A percentile compares a stretch with the other conserved stretches of the same genome.
Evolutionary conservation across 352 stramenopile species (phyloP).

Genomic region (Peronospora belbahrii): DNA sequence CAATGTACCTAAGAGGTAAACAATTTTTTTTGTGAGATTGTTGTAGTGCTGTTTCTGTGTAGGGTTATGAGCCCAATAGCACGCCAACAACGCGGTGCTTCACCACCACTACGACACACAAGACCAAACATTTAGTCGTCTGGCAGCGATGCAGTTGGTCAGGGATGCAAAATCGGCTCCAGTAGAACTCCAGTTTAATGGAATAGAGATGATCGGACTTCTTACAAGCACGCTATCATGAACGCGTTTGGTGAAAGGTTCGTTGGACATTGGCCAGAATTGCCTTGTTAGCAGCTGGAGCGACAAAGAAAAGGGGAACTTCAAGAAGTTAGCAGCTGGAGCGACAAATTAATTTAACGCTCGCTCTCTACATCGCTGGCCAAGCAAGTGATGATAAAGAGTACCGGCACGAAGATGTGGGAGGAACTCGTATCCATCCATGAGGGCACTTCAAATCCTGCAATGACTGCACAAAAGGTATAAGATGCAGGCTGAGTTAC

Average conservation of each 20-base stretch:
- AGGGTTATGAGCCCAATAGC: background rate
- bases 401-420: background rate
- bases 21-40: no score
- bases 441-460: background rate
- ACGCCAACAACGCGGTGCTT: background rate
- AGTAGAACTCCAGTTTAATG: no score
- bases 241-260: no score
- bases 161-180: no score
- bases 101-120: background rate
- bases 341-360: background rate
- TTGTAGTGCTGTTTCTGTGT: background rate
- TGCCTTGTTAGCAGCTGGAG: no score
- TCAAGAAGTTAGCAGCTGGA: slow-evolving; percentile 1
- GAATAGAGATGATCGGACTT: no score
- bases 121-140: no score
- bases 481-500: background rate
- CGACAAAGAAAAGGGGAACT: background rate
- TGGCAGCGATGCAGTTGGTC: no score
- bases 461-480: background rate
- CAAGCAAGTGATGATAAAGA: background rate
- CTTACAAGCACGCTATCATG: no score
- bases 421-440: background rate
- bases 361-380: background rate
- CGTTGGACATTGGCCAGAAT: no score
- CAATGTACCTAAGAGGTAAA: no score